These are phyloP conservation scores for Aspergillus aculeatus DNA, from an alignment of 2,329 filamentous ascomycete genomes.

Conservation along the genomic window DNA sequence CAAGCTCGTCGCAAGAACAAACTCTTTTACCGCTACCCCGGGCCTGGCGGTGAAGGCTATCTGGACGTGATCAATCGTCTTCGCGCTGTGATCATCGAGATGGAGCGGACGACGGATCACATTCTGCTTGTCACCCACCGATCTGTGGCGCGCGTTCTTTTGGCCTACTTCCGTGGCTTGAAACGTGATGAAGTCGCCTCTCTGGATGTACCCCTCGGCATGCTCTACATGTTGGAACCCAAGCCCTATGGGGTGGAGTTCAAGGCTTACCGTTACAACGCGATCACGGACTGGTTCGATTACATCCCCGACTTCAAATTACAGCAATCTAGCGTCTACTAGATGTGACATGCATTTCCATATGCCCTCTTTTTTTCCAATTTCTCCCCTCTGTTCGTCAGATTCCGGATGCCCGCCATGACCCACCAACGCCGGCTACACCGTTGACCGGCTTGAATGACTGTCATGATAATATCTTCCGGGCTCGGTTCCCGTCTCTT, in stretches of 20 bases:
- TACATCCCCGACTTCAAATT: conserved; percentile 82
- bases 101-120: conserved; percentile 96
- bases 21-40: conserved; percentile 93
- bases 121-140: conserved; percentile 89
- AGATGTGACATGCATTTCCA: conserved; percentile 6
- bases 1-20: conserved; percentile 78
- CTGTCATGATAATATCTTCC: neutral
- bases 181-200: conserved; percentile 89
- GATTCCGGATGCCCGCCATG: neutral
- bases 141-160: conserved; percentile 83
- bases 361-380: neutral
- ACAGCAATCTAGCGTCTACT: conserved; percentile 41
- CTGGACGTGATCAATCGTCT: conserved; percentile 95
- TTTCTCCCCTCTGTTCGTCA: neutral
- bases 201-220: conserved; percentile 87
- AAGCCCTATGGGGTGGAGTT: conserved; percentile 98
- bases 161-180: conserved; percentile 95
- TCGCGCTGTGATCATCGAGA: conserved; percentile 91
- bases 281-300: conserved; percentile 74
- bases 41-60: conserved; percentile 92
- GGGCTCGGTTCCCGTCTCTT: neutral
- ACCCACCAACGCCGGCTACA: neutral
- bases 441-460: neutral
- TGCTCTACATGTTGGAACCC: conserved; percentile 91
- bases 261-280: conserved; percentile 89